Percentiles rank a stretch among this genome's conserved stretches.
phyloP scores from a whole-genome alignment of 1,139 yeast species.

The Candida tetrigidarum region DNA sequence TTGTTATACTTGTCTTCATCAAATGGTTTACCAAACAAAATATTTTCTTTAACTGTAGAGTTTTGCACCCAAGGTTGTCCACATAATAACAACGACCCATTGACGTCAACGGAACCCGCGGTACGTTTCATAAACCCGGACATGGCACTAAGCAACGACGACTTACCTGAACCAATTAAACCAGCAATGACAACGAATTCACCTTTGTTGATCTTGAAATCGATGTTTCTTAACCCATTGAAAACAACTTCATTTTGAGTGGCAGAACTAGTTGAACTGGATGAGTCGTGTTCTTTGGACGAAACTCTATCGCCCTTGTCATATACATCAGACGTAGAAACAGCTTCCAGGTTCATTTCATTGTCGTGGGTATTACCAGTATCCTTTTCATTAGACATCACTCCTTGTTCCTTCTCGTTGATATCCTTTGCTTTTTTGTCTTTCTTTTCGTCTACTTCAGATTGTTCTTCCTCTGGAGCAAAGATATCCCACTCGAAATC shows the following conservation, averaged over 20 bases:
- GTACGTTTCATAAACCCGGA: constrained; percentile 57
- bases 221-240: constrained; percentile 21
- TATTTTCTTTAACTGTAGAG: constrained; percentile 45
- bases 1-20: constrained; percentile 31
- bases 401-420: constrained; percentile 10
- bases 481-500: constrained; percentile 70
- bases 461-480: constrained; percentile 26
- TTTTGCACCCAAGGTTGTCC: constrained; percentile 58
- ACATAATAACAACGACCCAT: constrained; percentile 47
- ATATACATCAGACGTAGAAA: constrained; percentile 4
- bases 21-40: constrained; percentile 34
- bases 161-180: constrained; percentile 72
- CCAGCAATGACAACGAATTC: constrained; percentile 77
- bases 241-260: constrained; percentile 13
- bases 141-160: constrained; percentile 59
- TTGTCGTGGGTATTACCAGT: background rate
- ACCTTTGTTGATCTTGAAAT: constrained; percentile 37
- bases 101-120: constrained; percentile 40
- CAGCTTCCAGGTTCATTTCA: constrained; percentile 6
- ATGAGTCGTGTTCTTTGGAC: constrained; percentile 12
- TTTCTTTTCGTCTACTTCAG: constrained; percentile 12
- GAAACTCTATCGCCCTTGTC: constrained; percentile 12
- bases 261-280: constrained; percentile 8
- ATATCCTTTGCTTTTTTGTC: constrained; percentile 15
- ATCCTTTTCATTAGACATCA: no score